These are phyloP conservation scores for Helminthosporium solani DNA, from an alignment of 2,329 filamentous ascomycete genomes.

Conservation along the genomic window DNA sequence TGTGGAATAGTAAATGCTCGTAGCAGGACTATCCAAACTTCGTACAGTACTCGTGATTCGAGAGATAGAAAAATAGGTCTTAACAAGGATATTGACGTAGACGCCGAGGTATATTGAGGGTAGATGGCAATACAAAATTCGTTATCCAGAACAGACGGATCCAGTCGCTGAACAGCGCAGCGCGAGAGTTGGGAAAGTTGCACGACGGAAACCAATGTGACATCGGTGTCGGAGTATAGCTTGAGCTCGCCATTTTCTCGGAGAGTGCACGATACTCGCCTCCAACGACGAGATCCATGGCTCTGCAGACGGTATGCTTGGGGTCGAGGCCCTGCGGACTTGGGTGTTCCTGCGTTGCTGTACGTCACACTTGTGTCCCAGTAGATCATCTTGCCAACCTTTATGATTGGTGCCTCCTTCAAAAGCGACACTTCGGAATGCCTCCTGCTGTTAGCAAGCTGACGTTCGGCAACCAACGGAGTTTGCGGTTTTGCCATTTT, in stretches of 20 bases:
- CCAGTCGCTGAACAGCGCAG: constrained; percentile 85
- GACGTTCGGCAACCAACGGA: constrained; percentile 38
- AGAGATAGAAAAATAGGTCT: constrained; percentile 88
- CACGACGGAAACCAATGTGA: constrained; percentile 75
- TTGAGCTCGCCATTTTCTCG: constrained; percentile 95
- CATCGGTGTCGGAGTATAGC: constrained; percentile 82
- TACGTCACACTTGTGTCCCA: constrained; percentile 66
- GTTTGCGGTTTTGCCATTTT: constrained; percentile 55
- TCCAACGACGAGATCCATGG: constrained; percentile 69
- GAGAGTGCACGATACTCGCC: constrained; percentile 85
- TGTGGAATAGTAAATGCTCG: constrained; percentile 91
- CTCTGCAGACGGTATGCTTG: constrained; percentile 58
- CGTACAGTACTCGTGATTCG: constrained; percentile 85
- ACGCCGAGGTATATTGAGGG: constrained; percentile 79
- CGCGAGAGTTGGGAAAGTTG: constrained; percentile 86
- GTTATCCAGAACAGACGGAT: constrained; percentile 86
- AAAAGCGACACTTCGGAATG: constrained; percentile 53
- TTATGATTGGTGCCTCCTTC: constrained; percentile 84
- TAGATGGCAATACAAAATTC: constrained; percentile 96
- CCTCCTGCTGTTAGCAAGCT: constrained; percentile 45
- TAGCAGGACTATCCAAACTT: constrained; percentile 94
- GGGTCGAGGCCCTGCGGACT: constrained; percentile 43
- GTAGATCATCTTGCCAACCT: constrained; percentile 68
- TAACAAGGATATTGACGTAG: constrained; percentile 71
- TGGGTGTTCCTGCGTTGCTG: constrained; percentile 45